Evolutionary conservation across 2,329 filamentous ascomycete genomes (phyloP), one percentile per base, ranked within the genome.

Genomic region (Aspergillus caelatus): DNA sequence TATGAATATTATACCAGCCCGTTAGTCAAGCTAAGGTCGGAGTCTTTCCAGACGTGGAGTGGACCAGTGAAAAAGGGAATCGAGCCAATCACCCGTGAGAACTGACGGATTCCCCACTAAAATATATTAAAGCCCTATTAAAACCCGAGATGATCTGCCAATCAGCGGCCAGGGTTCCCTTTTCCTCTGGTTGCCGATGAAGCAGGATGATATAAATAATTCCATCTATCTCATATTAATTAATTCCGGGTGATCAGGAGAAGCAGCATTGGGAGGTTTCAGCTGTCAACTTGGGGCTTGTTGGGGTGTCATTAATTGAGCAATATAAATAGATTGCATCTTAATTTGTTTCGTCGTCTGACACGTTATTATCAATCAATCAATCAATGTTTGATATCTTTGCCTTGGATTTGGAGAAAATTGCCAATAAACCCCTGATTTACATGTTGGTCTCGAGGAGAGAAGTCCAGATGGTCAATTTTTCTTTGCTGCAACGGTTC

Each of bases 281-380:
- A 54, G 32, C 52, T 54, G 52, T 54, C 52, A 54, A n/a, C 10
- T 53, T 21, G 32, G 32, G 32, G 32, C 32, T 32, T 32, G 30
- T 11, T 21, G 3, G 5, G 50, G 5, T 14, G 52, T 26, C 9
- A 54, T 54, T 54, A 54, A 54, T 28, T 48, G 6, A 21, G 52
- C 32, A 23, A 54, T 54, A 54, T 54, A 54, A 54, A 34, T 54
- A 54, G 52, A 54, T 21, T 54, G 52, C 21, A 36, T 54, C 52
- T 34, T 36, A 54, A 36, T 14, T 54, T 36, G 52, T 54, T 34
- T 36, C 52, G 10, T 32, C n/a, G 8, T 30, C 46, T 30, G 14
- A 10, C 46, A 30, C 11, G 23, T 30, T 41, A 5, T n/a, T 14
- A 28, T 26, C 21, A 45, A 45, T 45, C 43, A 12, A 45, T 45